phyloP scores from a whole-genome alignment of 306 rosid species.

The Cucurbita moschata region DNA sequence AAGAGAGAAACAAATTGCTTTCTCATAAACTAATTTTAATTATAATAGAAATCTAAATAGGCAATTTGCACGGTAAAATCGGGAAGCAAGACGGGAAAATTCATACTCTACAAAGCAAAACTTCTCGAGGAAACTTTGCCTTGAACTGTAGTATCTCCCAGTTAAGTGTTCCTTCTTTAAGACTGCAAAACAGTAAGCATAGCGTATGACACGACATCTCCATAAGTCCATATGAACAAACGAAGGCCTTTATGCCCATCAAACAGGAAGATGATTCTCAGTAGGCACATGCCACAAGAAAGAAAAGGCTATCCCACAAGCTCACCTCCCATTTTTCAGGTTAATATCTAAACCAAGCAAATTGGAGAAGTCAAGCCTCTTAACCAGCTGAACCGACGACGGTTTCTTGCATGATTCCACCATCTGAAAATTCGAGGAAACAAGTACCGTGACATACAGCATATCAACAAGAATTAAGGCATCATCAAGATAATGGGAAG shows the following conservation, averaged over 20 bases:
- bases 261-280: background rate
- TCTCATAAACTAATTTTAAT: background rate
- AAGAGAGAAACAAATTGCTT: background rate
- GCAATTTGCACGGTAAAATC: too few relatives aligned
- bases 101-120: constrained; percentile 86
- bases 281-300: background rate
- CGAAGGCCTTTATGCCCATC: background rate
- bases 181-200: constrained; percentile 21
- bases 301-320: background rate
- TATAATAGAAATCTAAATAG: too few relatives aligned
- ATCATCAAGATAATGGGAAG: background rate
- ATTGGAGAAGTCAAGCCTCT: constrained; percentile 72
- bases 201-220: background rate
- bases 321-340: constrained; percentile 75
- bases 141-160: constrained; percentile 82
- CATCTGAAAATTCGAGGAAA: constrained; percentile 31
- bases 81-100: background rate
- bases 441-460: constrained; percentile 3
- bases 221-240: background rate
- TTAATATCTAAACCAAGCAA: constrained; percentile 66
- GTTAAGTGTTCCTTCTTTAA: constrained; percentile 86
- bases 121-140: constrained; percentile 80
- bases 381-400: constrained; percentile 51
- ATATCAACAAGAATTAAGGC: background rate
- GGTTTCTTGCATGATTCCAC: constrained; percentile 58